These are phyloP conservation scores for Dacryopinax primogenitus DNA, from an alignment of 768 basidiomycete genomes.

Conservation along the genomic window DNA sequence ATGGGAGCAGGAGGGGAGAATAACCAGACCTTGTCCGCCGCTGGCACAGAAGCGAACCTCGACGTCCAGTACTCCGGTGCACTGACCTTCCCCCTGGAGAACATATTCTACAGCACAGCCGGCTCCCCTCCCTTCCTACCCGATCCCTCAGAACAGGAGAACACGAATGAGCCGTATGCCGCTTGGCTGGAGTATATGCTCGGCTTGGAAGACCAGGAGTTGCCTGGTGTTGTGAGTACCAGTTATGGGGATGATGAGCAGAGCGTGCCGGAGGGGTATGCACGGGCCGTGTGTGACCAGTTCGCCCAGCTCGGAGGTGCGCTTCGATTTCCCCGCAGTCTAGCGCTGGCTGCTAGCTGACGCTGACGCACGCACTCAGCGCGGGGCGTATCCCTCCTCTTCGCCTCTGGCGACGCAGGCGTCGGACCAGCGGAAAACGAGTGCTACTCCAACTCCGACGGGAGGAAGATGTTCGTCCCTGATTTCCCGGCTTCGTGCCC, in stretches of 20 bases:
- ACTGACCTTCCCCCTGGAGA: slow-evolving; percentile 46
- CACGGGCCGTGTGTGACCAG: background rate
- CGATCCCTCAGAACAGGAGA: background rate
- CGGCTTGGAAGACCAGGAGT: background rate
- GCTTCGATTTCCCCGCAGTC: background rate
- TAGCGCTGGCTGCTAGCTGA: background rate
- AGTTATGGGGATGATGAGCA: slow-evolving; percentile 6
- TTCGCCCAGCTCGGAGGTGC: slow-evolving; percentile 4
- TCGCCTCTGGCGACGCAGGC: slow-evolving; percentile 32
- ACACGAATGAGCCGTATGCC: slow-evolving; percentile 1
- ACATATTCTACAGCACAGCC: slow-evolving; percentile 30
- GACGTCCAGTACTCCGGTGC: slow-evolving; percentile 34
- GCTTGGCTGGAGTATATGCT: slow-evolving; percentile 12
- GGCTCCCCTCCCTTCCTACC: slow-evolving; percentile 15
- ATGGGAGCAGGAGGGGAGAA: slow-evolving; percentile 23
- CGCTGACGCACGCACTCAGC: slow-evolving; percentile 12
- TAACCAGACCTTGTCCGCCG: slow-evolving; percentile 23
- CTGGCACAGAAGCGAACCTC: slow-evolving; percentile 29
- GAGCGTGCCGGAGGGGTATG: background rate
- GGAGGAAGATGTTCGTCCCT: slow-evolving; percentile 23
- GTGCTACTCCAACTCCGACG: background rate
- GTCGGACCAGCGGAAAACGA: slow-evolving; percentile 18
- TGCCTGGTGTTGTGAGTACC: background rate
- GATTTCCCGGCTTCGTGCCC: slow-evolving; percentile 31
- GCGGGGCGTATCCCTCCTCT: slow-evolving; percentile 29